Base-by-base conservation (phyloP, 1,284 basidiomycete species). In the Spongiforma sp. region DNA sequence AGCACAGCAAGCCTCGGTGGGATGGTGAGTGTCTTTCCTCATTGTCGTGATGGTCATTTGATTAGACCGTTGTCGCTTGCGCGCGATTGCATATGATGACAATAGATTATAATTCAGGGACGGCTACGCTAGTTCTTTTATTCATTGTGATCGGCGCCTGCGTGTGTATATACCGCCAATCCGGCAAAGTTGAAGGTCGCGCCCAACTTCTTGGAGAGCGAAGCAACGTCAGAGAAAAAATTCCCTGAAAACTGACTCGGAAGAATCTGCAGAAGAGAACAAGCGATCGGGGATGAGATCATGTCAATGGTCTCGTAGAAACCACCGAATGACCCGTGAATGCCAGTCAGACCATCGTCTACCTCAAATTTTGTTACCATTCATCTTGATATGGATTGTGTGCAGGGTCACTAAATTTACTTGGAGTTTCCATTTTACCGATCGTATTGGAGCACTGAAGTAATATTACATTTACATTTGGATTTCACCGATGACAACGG, bases 21-120 rank as follows among this genome's bases (percentile, higher is more conserved):
- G 91, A 95, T 81, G 90, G 93, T 93, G 66, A 68, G 84, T 72
- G 34, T 43, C 28, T 36, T 34, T 15, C 14, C 54, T 9, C 15
- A 17, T 37, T 15, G n/a, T 24, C 17, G 37, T 52, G 7, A 17
- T 33, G 24, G n/a, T n/a, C n/a, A n/a, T n/a, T n/a, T 56, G 53
- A 24, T 17, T 58, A 19, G 7, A 28, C 14, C 17, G 56, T 53
- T 9, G 4, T 30, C 26, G 24, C n/a, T 9, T 30, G 50, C 59
- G n/a, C 32, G 32, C 9, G 53, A 34, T 33, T 34, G 53, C 32
- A 10, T 11, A 15, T 54, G n/a, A 24, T 65, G 17, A 63, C 60
- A 91, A 94, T 93, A 21, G 95, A 95, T 77, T 98, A 96, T 78
- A 97, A 98, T 68, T 93, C 94, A 26, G 93, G 94, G 14, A 95